These are phyloP conservation scores for Neofusicoccum sp. DNA, from an alignment of 2,329 filamentous ascomycete genomes.

Conservation along the genomic window DNA sequence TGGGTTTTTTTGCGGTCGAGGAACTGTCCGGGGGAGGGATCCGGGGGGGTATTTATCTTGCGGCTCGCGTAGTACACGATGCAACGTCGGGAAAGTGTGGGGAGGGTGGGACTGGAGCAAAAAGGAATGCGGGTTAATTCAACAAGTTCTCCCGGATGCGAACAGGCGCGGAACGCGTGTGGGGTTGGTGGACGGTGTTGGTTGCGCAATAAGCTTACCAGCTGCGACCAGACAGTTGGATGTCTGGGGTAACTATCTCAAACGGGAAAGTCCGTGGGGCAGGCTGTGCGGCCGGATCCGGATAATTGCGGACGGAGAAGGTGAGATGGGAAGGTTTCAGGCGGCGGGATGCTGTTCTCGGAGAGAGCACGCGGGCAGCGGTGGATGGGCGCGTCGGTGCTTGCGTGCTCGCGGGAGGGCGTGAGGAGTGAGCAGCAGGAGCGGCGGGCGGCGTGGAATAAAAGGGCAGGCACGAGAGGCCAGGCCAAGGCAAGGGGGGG, in stretches of 20 bases:
- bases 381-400: no score
- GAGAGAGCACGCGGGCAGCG: not conserved
- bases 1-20: not conserved
- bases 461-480: not conserved
- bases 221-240: not conserved
- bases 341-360: not conserved
- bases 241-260: slow-evolving; percentile 3
- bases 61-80: not conserved
- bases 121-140: not conserved
- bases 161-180: not conserved
- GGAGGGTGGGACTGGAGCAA: not conserved
- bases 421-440: not conserved
- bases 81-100: not conserved
- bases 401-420: not conserved
- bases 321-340: not conserved
- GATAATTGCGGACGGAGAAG: not conserved
- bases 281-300: not conserved
- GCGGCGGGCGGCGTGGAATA: not conserved
- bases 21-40: not conserved
- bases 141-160: slow-evolving; percentile 4
- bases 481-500: not conserved
- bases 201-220: slow-evolving; percentile 15
- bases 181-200: not conserved
- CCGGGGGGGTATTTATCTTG: slow-evolving; percentile 3
- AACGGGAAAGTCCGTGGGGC: slow-evolving; percentile 1